Evolutionary conservation across 768 basidiomycete species (phyloP), one percentile per base, ranked within the genome.

Genomic region (Ramaria sp.): DNA sequence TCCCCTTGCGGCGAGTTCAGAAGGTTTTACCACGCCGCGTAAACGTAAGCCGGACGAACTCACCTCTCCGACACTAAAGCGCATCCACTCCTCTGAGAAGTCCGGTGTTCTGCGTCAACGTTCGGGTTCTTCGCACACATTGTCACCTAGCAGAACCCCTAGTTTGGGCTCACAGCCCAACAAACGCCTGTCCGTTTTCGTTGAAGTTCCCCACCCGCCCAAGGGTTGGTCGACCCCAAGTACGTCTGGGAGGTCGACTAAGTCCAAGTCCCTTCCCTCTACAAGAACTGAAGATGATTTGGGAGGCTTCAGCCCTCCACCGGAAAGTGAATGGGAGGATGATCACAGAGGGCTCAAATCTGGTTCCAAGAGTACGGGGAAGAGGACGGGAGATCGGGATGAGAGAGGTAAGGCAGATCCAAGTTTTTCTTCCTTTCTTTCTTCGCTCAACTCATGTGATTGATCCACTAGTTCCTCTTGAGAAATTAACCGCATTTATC

Each of bases 401-500:
- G 86, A 87, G 22, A 74, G 88, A 71, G 82, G 86, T 87, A 58
- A 47, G 69, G 9, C 9, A 10, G 4, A 37, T 37, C 9, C 34
- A 37, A 69, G 20, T 51, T 30, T 5, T 52, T 34, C 7, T 31
- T 46, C 24, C 22, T 22, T 13, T 47, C n/a, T 33, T 24, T 52
- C 22, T 52, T 53, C 55, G 61, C 58, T 37, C 39, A 30, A 47
- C 59, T 13, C 48, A 10, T 51, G 20, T 45, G 58, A 20, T 13
- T 53, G 27, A 11, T 27, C 22, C 34, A 31, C 41, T 58, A 85
- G 86, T 70, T 1, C 85, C 87, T 0, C 68, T 88, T 4, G 86
- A 93, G 64, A 94, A 88, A 67, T 74, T 98, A 10, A 74, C 73
- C 0, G 80, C 82, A 2, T 70, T 91, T 17, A 72, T 95, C 0